These are phyloP conservation scores for Cercophora scortea DNA, from an alignment of 495 filamentous ascomycete genomes.

Conservation along the genomic window DNA sequence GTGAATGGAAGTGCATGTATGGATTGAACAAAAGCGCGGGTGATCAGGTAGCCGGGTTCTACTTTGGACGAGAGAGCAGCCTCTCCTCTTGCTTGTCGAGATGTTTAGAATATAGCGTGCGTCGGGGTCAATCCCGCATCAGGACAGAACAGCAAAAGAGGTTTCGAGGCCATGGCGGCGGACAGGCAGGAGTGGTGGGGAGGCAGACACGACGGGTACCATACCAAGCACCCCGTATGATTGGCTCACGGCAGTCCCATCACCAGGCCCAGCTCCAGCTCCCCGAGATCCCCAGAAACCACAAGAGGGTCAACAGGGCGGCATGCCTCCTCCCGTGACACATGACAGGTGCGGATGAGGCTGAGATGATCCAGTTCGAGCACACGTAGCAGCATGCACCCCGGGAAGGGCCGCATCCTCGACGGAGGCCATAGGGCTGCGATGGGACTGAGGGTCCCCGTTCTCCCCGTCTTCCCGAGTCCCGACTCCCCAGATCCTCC, in stretches of 20 bases:
- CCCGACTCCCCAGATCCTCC: no score
- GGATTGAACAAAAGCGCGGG: no score
- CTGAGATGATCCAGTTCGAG: neutral
- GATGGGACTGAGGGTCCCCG: neutral
- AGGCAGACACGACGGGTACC: neutral
- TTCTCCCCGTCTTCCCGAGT: no score
- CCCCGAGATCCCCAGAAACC: neutral
- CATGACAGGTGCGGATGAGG: conserved; percentile 12
- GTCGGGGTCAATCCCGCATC: no score
- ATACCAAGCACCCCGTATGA: conserved; percentile 3
- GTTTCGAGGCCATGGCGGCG: no score
- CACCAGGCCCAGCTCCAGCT: conserved; percentile 6
- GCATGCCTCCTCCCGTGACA: conserved; percentile 8
- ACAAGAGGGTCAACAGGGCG: conserved; percentile 3
- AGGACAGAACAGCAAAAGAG: no score
- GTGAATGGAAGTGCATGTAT: no score
- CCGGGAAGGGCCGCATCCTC: conserved; percentile 15
- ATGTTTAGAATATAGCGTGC: no score
- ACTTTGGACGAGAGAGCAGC: no score
- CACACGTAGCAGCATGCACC: neutral
- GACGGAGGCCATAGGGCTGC: neutral
- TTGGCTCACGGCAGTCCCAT: conserved; percentile 4
- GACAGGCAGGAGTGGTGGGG: no score
- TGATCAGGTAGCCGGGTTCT: no score
- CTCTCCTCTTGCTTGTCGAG: no score